A percentile compares a stretch with the other conserved stretches of the same genome.
Evolutionary conservation across 257 asterid genomes (phyloP).

Genomic region (Asclepias syriaca): DNA sequence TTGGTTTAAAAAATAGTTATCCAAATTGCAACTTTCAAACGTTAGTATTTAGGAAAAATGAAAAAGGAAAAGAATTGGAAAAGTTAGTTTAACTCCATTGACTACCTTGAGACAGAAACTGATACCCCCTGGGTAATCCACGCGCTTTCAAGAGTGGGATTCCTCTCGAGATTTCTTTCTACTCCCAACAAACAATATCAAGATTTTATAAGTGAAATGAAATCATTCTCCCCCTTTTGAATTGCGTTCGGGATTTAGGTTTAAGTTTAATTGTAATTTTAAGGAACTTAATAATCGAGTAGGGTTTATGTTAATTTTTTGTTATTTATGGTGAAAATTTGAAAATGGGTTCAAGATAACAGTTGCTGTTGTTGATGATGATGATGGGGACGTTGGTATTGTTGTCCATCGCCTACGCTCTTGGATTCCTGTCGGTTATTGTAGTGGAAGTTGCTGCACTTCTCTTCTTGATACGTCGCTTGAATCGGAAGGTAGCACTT

Average conservation of each 20-base stretch:
- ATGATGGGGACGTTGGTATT: conserved; percentile 37
- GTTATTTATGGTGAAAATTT: background rate
- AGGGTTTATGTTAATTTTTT: background rate
- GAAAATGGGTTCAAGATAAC: background rate
- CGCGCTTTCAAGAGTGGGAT: background rate
- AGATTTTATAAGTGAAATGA: background rate
- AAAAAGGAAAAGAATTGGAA: background rate
- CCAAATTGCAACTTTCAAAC: too few species aligned
- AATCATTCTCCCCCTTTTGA: background rate
- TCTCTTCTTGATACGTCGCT: conserved; percentile 48
- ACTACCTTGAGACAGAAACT: background rate
- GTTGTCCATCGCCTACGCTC: conserved; percentile 45
- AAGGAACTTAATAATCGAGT: background rate
- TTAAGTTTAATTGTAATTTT: background rate
- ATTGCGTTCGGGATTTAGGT: background rate
- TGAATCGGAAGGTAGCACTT: conserved; percentile 37
- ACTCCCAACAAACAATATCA: background rate
- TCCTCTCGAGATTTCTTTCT: background rate
- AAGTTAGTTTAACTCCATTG: background rate
- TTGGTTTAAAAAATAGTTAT: too few species aligned
- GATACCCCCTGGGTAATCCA: background rate
- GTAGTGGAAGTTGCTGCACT: conserved; percentile 51
- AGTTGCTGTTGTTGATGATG: background rate
- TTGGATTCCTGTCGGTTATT: conserved; percentile 66
- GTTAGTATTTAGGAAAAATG: too few species aligned